These are phyloP conservation scores for Echium plantagineum DNA, from an alignment of 257 asterid species.

Conservation along the genomic window DNA sequence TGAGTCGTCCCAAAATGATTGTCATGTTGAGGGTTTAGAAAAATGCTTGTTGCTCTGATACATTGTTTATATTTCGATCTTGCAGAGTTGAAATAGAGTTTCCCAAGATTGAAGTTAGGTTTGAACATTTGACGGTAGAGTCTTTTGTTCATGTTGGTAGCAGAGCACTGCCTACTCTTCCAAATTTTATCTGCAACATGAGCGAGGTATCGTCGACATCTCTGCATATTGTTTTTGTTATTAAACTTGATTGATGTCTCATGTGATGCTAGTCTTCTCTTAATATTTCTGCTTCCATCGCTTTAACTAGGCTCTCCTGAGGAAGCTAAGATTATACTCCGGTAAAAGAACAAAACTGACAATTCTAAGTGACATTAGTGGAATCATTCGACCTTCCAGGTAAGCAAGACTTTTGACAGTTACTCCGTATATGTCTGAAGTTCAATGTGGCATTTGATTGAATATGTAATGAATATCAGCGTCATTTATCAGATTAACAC, in stretches of 20 bases:
- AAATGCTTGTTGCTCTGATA: too few species aligned
- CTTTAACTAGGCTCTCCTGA: conserved; percentile 43
- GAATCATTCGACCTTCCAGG: conserved; percentile 96
- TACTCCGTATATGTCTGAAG: conserved; percentile 6
- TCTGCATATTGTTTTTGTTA: conserved; percentile 1
- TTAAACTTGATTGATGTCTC: not conserved
- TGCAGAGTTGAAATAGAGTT: conserved; percentile 85
- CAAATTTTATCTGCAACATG: conserved; percentile 80
- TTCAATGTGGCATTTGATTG: conserved; percentile 5
- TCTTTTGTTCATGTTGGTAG: conserved; percentile 73
- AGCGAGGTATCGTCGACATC: conserved; percentile 44
- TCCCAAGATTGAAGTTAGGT: conserved; percentile 89
- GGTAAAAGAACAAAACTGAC: conserved; percentile 51
- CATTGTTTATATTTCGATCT: conserved; percentile 7
- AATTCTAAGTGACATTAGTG: conserved; percentile 75
- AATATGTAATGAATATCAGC: conserved; percentile 7
- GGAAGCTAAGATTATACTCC: conserved; percentile 52
- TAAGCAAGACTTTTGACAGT: conserved; percentile 18
- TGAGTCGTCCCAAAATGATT: too few species aligned
- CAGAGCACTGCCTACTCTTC: conserved; percentile 90
- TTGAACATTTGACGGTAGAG: conserved; percentile 56
- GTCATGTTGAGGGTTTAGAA: too few species aligned
- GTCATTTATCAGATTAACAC: conserved; percentile 53
- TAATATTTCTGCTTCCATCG: not conserved
- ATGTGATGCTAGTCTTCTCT: not conserved